Evolutionary conservation across 2,329 filamentous ascomycete genomes (phyloP).

Genomic region (Aspergillus oerlinghausenensis): DNA sequence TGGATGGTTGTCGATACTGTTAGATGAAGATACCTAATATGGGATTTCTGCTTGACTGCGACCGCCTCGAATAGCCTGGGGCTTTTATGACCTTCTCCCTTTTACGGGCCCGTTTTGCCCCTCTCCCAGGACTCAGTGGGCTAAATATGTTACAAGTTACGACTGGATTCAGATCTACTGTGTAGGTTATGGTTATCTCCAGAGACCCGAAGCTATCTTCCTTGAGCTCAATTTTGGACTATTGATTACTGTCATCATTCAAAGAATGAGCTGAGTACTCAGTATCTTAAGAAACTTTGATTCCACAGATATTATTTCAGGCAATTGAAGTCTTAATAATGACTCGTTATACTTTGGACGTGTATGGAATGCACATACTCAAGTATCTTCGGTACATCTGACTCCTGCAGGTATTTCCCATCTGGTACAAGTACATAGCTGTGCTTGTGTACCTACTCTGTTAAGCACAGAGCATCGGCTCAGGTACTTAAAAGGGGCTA

Average conservation of each 20-base stretch:
- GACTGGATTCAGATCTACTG: too few relatives aligned
- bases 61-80: background rate
- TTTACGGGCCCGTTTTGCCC: background rate
- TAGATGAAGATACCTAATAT: background rate
- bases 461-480: constrained; percentile 13
- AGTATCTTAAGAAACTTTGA: background rate
- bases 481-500: constrained; percentile 14
- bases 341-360: background rate
- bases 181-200: too few relatives aligned
- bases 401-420: constrained; percentile 17
- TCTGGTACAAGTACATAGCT: constrained; percentile 8
- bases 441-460: background rate
- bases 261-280: too few relatives aligned
- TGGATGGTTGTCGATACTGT: background rate
- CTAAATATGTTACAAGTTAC: background rate
- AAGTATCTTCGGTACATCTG: background rate
- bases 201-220: too few relatives aligned
- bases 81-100: background rate
- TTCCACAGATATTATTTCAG: background rate
- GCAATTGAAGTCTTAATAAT: background rate
- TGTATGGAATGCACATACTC: background rate
- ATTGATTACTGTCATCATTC: background rate
- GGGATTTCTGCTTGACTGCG: background rate
- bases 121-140: background rate
- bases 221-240: too few relatives aligned